A percentile compares a stretch with the other conserved stretches of the same genome.
These are phyloP conservation scores for Penicillium ucsense DNA, from an alignment of 495 filamentous ascomycete genomes.

Conservation along the genomic window DNA sequence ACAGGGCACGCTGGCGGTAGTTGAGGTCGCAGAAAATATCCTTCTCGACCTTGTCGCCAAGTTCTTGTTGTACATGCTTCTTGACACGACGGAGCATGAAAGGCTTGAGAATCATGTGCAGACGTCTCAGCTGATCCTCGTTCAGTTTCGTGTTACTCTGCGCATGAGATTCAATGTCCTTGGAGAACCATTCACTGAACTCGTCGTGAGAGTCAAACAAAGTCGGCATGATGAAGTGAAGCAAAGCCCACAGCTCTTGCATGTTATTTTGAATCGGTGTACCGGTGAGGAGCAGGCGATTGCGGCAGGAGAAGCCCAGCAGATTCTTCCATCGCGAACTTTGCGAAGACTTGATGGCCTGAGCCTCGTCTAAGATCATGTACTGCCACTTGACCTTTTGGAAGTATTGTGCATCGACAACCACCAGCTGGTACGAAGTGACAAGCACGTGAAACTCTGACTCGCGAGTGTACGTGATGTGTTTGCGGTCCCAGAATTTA, in stretches of 20 bases:
- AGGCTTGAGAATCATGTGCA: slow-evolving; percentile 98
- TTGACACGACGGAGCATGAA: slow-evolving; percentile 99
- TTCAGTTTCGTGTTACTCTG: slow-evolving; percentile 98
- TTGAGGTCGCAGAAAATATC: slow-evolving; percentile 96
- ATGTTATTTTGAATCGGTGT: slow-evolving; percentile 99
- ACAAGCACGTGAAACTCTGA: slow-evolving; percentile 92
- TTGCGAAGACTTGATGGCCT: slow-evolving; percentile 96
- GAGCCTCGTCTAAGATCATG: slow-evolving; percentile 98
- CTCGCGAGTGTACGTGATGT: slow-evolving; percentile 87
- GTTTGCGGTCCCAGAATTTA: slow-evolving; percentile 98
- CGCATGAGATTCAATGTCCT: slow-evolving; percentile 97
- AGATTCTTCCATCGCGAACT: slow-evolving; percentile 96
- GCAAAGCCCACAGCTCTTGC: slow-evolving; percentile 95
- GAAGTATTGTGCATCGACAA: slow-evolving; percentile 91
- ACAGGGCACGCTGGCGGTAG: slow-evolving; percentile 93
- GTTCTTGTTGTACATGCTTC: slow-evolving; percentile 97
- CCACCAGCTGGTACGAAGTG: slow-evolving; percentile 95
- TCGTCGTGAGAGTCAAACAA: slow-evolving; percentile 98
- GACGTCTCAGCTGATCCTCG: slow-evolving; percentile 87
- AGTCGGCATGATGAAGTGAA: slow-evolving; percentile 99
- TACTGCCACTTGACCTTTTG: slow-evolving; percentile 99
- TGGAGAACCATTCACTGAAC: slow-evolving; percentile 99
- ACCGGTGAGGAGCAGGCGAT: slow-evolving; percentile 87
- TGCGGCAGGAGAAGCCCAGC: slow-evolving; percentile 89
- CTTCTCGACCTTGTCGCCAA: slow-evolving; percentile 95